Percentiles rank a stretch among this genome's conserved stretches.
Evolutionary conservation across 169 alveolate species (phyloP).

Genomic region (Eimeria sp.): DNA sequence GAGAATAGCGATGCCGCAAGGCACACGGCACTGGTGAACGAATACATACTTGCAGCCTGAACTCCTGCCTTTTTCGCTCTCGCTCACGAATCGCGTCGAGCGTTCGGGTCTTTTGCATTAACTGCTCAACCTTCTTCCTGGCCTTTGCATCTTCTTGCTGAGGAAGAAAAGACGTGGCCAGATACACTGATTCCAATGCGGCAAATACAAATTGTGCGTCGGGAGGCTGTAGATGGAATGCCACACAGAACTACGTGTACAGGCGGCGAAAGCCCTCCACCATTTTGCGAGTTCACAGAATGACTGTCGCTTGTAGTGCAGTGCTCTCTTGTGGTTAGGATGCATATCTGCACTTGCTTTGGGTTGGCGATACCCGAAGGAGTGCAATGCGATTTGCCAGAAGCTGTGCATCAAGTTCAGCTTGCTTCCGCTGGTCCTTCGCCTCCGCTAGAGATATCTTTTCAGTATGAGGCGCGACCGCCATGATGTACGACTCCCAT

Average conservation of each 20-base stretch:
- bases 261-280: not conserved
- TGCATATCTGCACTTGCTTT: not conserved
- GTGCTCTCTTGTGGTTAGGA: not conserved
- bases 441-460: conserved; percentile 82
- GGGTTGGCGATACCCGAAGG: conserved; percentile 56
- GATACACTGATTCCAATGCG: not conserved
- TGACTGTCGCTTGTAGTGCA: not conserved
- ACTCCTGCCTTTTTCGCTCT: conserved; percentile 81
- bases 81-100: conserved; percentile 82
- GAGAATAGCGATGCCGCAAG: not conserved
- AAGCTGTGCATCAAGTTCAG: conserved; percentile 91
- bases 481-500: conserved; percentile 16
- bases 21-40: not conserved
- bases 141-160: conserved; percentile 91
- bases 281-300: not conserved
- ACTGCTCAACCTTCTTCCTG: conserved; percentile 91
- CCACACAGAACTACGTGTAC: not conserved
- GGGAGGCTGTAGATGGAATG: not conserved
- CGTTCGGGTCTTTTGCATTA: conserved; percentile 87
- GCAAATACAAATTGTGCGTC: not conserved
- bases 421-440: conserved; percentile 86
- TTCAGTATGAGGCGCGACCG: conserved; percentile 67
- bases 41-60: conserved; percentile 77
- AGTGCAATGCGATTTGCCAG: conserved; percentile 89
- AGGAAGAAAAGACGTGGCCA: conserved; percentile 5